phyloP scores from a whole-genome alignment of 2,329 filamentous ascomycete genomes.

The Lasiodiplodia citricola region DNA sequence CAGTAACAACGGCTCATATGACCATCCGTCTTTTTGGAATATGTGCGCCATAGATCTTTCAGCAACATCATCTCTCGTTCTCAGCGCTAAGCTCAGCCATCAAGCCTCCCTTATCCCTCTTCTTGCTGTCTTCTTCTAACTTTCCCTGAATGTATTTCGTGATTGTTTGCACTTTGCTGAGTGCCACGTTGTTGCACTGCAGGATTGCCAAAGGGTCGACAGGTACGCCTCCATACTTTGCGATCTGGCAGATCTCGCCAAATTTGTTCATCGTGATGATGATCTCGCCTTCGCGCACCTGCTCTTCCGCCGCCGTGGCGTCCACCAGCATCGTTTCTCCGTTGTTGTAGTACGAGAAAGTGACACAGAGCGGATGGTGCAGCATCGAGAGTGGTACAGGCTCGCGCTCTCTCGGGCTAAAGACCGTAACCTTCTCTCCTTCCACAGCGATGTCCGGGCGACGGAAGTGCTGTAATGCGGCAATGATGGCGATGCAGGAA shows the following conservation, averaged over 20 bases:
- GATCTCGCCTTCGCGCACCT: slow-evolving; percentile 73
- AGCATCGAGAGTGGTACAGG: slow-evolving; percentile 89
- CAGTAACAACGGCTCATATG: not conserved
- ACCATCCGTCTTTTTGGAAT: not conserved
- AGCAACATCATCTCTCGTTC: slow-evolving; percentile 73
- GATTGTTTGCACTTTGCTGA: slow-evolving; percentile 81
- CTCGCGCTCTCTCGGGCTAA: slow-evolving; percentile 82
- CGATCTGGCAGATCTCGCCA: slow-evolving; percentile 88
- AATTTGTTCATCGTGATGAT: slow-evolving; percentile 87
- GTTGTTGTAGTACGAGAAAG: slow-evolving; percentile 82
- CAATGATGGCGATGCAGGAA: slow-evolving; percentile 83
- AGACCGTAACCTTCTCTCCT: slow-evolving; percentile 83
- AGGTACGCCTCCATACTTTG: slow-evolving; percentile 84
- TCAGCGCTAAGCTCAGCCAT: slow-evolving; percentile 81
- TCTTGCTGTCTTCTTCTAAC: slow-evolving; percentile 78
- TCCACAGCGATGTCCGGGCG: slow-evolving; percentile 88
- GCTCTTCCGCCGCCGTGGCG: slow-evolving; percentile 75
- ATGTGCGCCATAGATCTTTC: not conserved
- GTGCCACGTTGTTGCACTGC: slow-evolving; percentile 74
- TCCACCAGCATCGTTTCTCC: slow-evolving; percentile 76
- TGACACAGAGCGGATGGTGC: slow-evolving; percentile 89
- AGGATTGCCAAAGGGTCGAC: slow-evolving; percentile 81
- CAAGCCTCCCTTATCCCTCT: slow-evolving; percentile 77
- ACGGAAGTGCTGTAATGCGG: slow-evolving; percentile 87
- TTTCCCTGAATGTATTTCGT: slow-evolving; percentile 73